These are phyloP conservation scores for Aspergillus spinulosporus DNA, from an alignment of 2,329 filamentous ascomycete species.

Conservation along the genomic window DNA sequence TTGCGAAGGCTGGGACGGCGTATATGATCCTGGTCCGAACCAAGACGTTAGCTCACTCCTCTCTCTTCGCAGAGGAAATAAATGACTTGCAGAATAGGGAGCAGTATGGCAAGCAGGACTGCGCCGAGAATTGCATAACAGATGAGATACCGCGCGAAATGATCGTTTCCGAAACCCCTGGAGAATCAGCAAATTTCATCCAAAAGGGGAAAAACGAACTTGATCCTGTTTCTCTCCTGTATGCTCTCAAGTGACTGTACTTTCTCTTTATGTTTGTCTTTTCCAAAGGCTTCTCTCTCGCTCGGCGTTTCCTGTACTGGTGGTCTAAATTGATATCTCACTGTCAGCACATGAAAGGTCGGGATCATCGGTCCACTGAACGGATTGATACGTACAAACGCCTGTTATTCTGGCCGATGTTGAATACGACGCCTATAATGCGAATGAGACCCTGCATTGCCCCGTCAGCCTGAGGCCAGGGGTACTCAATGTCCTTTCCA, in stretches of 20 bases:
- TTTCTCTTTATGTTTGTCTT: background rate
- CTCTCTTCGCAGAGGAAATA: background rate
- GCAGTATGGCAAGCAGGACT: slow-evolving; percentile 4
- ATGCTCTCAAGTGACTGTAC: background rate
- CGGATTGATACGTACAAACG: background rate
- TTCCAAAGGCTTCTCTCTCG: background rate
- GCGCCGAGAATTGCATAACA: slow-evolving; percentile 9
- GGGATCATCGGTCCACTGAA: too few species aligned
- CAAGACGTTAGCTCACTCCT: background rate
- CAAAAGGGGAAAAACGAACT: background rate
- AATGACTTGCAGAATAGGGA: slow-evolving; percentile 9
- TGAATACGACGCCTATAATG: slow-evolving; percentile 6
- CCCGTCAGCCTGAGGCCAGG: background rate
- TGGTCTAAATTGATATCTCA: too few species aligned
- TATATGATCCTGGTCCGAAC: slow-evolving; percentile 1
- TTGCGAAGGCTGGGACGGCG: slow-evolving; percentile 13
- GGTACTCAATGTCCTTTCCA: background rate
- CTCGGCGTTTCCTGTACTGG: background rate
- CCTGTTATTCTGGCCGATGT: background rate
- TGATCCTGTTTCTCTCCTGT: slow-evolving; percentile 3
- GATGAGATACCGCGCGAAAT: slow-evolving; percentile 12
- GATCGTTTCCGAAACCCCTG: slow-evolving; percentile 11
- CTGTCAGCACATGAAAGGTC: too few species aligned
- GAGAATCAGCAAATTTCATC: background rate
- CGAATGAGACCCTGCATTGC: background rate